Evolutionary conservation across 106 monocot genomes (phyloP), one percentile per base, ranked within the genome.

Genomic region (Alisma plantagoaquatica): DNA sequence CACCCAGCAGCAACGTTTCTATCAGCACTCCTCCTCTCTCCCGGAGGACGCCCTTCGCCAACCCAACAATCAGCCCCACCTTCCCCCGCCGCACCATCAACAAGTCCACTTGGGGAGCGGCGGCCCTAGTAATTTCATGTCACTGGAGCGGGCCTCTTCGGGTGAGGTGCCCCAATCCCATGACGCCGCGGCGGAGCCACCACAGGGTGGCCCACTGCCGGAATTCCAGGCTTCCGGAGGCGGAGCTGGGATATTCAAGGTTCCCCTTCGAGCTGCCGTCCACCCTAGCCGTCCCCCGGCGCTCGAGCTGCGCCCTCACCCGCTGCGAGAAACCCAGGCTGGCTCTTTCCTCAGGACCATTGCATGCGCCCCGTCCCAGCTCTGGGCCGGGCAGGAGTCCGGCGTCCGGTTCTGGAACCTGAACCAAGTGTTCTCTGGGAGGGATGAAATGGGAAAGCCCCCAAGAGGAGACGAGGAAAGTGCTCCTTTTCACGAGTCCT

Each of bases 301-400:
- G 2, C 38, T 98, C 41, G 96, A 89, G 62, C 49, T 98, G 43
- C 74, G 89, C 17, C 96, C 89, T 6, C 96, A 85, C 43, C 96
- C 96, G 17, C 63, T 85, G 1, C 69, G 96, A 4, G 96, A 98
- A 64, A 98, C 89, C 11, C 96, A 98, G 78, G 84, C 60, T 17
- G 84, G 89, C 4, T 66, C 78, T 0, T 98, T 98, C 43, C 60
- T 98, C n/a, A 72, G 96, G 18, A 61, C 81, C 29, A 71, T 89
- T 19, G 68, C 57, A 20, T 70, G 68, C 26, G 53, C 56, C 14
- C 2, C 33, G 12, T 11, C 15, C 4, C 80, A 84, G 53, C 56
- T 96, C 29, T 96, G 96, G 96, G 84, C 81, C 3, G 96, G 81
- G 27, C 38, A 48, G 33, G 88, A 89, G 71, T 75, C 70, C 16